Conservation (phyloP, 345 rosid species). For the Eucalyptus curtisii region DNA sequence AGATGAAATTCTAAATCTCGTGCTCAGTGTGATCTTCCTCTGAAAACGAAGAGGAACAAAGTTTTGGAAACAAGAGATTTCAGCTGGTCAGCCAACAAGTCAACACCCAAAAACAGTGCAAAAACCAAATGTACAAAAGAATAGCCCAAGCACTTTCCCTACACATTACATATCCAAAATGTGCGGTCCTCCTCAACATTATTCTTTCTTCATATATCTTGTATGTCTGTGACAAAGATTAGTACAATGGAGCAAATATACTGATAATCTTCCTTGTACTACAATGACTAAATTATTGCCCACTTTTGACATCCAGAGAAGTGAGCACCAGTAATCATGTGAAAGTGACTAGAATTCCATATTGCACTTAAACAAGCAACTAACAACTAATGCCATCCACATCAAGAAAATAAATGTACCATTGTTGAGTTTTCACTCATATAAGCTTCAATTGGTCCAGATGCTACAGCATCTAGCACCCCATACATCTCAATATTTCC, state of each 20-base stretch:
- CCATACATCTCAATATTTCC: constrained; percentile 77
- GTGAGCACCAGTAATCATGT: background rate
- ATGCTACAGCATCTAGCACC: constrained; percentile 48
- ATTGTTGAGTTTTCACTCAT: constrained; percentile 47
- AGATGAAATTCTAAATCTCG: background rate
- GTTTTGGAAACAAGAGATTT: background rate
- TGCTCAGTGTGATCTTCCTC: background rate
- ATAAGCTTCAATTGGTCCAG: constrained; percentile 59
- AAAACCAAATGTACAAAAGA: background rate
- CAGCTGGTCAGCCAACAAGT: background rate
- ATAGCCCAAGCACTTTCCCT: background rate
- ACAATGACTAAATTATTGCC: background rate
- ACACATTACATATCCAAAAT: background rate
- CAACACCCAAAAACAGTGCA: background rate
- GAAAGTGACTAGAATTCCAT: background rate
- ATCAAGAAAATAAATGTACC: constrained; percentile 18
- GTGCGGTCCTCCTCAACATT: background rate
- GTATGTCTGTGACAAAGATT: background rate
- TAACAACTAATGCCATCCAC: background rate
- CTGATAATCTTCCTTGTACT: background rate
- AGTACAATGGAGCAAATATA: background rate
- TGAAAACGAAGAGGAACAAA: background rate
- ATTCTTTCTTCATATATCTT: background rate
- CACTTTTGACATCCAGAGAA: background rate
- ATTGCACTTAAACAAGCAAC: background rate